Evolutionary conservation across 2,329 filamentous ascomycete genomes (phyloP).

Genomic region (Diplodia mutila): DNA sequence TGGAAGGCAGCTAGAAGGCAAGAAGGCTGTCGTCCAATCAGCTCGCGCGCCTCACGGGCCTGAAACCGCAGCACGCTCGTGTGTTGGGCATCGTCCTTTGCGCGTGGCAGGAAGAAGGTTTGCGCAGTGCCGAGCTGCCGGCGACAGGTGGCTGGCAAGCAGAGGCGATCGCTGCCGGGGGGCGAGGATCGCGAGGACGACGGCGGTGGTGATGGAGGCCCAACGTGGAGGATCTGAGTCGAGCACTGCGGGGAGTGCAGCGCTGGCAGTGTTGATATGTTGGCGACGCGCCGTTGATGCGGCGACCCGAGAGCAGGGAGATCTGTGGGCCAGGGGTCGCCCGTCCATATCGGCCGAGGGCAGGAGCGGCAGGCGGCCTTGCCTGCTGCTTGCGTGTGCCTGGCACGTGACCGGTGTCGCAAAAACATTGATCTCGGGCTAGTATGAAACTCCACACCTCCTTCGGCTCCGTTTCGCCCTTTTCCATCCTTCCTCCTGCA

Average conservation of each 20-base stretch:
- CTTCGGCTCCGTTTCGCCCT: background rate
- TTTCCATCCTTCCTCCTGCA: background rate
- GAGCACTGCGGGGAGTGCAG: constrained; percentile 1
- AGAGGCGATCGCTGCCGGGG: background rate
- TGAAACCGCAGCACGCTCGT: constrained; percentile 2
- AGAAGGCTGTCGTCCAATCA: background rate
- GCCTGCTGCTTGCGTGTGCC: background rate
- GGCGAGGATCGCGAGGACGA: background rate
- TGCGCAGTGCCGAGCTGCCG: background rate
- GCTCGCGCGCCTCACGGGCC: background rate
- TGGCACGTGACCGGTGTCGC: background rate
- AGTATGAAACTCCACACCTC: background rate
- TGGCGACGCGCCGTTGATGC: background rate
- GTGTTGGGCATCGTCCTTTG: constrained; percentile 1
- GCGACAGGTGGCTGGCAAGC: background rate
- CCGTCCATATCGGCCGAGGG: background rate
- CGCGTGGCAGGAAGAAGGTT: constrained; percentile 2
- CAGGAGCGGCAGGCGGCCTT: background rate
- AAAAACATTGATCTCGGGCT: background rate
- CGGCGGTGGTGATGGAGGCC: background rate
- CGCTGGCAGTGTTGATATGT: background rate
- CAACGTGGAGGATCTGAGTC: constrained; percentile 5
- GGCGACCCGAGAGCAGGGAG: background rate
- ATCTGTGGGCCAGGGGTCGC: background rate
- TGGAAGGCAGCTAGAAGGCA: background rate